Conservation (phyloP, 169 alveolate species). For the Cryptosporidium tyzzeri region DNA sequence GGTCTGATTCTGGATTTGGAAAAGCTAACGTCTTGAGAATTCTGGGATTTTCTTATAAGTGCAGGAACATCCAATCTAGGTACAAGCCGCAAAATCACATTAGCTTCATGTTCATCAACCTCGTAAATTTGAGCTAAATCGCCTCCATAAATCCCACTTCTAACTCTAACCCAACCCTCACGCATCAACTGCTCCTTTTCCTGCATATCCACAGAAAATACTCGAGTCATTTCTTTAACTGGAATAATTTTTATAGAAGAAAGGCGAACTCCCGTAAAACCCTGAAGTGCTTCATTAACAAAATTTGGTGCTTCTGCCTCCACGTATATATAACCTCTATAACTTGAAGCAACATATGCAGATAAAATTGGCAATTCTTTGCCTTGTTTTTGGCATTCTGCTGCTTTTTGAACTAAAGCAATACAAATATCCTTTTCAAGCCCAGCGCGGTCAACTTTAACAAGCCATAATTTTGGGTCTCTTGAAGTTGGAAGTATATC, state of each 20-base stretch:
- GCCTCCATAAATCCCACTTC: constrained; percentile 85
- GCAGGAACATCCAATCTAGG: constrained; percentile 83
- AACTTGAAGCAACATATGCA: constrained; percentile 85
- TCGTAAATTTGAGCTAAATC: constrained; percentile 88
- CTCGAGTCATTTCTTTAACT: constrained; percentile 85
- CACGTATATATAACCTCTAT: constrained; percentile 83
- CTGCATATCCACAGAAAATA: constrained; percentile 84
- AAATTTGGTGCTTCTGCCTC: constrained; percentile 87
- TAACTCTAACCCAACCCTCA: constrained; percentile 86
- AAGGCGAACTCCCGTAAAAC: constrained; percentile 82
- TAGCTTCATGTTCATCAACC: constrained; percentile 84
- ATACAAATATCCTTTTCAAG: constrained; percentile 84
- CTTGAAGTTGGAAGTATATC: constrained; percentile 80
- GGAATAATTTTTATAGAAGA: constrained; percentile 85
- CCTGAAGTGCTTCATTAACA: constrained; percentile 84
- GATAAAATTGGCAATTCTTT: constrained; percentile 84
- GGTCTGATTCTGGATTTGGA: constrained; percentile 77
- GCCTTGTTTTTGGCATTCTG: constrained; percentile 80
- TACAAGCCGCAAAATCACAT: constrained; percentile 84
- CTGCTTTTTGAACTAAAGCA: constrained; percentile 83
- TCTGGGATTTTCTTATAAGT: constrained; percentile 45
- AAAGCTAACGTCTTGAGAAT: constrained; percentile 4
- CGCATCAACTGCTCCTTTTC: constrained; percentile 82
- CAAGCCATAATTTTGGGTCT: constrained; percentile 88
- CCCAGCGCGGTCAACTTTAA: constrained; percentile 81